phyloP scores from a whole-genome alignment of 2,329 filamentous ascomycete species.

The Beauveria brongniartii region DNA sequence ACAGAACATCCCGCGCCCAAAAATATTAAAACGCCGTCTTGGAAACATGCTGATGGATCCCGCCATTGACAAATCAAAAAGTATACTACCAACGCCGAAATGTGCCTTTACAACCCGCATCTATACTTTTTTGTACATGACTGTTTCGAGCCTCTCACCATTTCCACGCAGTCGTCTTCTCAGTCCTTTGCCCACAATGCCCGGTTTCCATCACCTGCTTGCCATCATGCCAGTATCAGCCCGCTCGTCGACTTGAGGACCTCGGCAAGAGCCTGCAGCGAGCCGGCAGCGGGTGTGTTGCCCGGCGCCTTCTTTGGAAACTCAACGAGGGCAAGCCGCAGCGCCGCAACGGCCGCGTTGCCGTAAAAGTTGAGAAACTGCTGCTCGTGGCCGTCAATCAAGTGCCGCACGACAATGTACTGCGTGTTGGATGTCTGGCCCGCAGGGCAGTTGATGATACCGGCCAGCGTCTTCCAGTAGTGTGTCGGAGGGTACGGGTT shows the following conservation, averaged over 20 bases:
- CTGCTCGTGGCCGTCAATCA: constrained; percentile 65
- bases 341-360: constrained; percentile 60
- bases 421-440: constrained; percentile 65
- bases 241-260: constrained; percentile 44
- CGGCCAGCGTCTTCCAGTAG: constrained; percentile 75
- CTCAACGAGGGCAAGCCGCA: constrained; percentile 65
- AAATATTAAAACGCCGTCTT: neutral
- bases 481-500: constrained; percentile 72
- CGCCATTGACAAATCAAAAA: neutral
- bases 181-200: neutral
- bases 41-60: neutral
- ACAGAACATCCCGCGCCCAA: neutral
- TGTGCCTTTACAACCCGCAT: neutral
- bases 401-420: constrained; percentile 58
- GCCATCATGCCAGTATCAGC: constrained; percentile 31
- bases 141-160: neutral
- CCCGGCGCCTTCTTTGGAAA: constrained; percentile 52
- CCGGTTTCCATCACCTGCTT: neutral
- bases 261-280: constrained; percentile 45
- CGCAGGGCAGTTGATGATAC: constrained; percentile 67
- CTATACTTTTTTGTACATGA: neutral
- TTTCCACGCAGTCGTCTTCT: neutral
- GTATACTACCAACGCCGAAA: neutral
- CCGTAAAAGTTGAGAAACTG: constrained; percentile 79
- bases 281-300: constrained; percentile 41